These are phyloP conservation scores for Penicillium hesseltinei DNA, from an alignment of 2,329 filamentous ascomycete genomes.

Conservation along the genomic window DNA sequence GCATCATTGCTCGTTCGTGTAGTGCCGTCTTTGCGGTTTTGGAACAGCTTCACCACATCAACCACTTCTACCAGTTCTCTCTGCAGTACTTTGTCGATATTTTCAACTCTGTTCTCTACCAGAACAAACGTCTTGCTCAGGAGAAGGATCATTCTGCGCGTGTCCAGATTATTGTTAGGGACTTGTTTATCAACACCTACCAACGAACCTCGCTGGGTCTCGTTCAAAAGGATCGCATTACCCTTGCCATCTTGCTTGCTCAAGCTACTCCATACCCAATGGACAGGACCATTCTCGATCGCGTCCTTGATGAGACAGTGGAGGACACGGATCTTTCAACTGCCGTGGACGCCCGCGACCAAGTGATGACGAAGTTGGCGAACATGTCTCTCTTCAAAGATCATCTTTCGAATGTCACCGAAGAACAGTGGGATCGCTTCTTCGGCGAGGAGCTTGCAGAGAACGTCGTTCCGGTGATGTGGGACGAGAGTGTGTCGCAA, in stretches of 20 bases:
- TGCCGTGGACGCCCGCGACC: conserved; percentile 60
- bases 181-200: conserved; percentile 88
- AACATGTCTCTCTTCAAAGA: conserved; percentile 73
- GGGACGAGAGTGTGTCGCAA: conserved; percentile 62
- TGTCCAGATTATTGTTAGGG: conserved; percentile 84
- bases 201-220: conserved; percentile 90
- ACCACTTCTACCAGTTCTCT: conserved; percentile 99
- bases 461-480: conserved; percentile 73
- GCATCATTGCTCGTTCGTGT: conserved; percentile 87
- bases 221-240: conserved; percentile 90
- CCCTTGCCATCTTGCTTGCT: conserved; percentile 88
- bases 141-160: conserved; percentile 74
- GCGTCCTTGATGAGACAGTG: conserved; percentile 74
- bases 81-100: conserved; percentile 98
- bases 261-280: conserved; percentile 96
- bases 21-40: conserved; percentile 96
- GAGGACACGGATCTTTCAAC: conserved; percentile 77
- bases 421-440: conserved; percentile 75
- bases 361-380: conserved; percentile 66
- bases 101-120: conserved; percentile 85
- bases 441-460: conserved; percentile 83
- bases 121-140: conserved; percentile 69
- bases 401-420: conserved; percentile 61
- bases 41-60: conserved; percentile 95
- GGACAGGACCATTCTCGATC: conserved; percentile 85